Evolutionary conservation across 2,329 filamentous ascomycete genomes (phyloP), one percentile per base, ranked within the genome.

Genomic region (Calonectria hongkongensis): DNA sequence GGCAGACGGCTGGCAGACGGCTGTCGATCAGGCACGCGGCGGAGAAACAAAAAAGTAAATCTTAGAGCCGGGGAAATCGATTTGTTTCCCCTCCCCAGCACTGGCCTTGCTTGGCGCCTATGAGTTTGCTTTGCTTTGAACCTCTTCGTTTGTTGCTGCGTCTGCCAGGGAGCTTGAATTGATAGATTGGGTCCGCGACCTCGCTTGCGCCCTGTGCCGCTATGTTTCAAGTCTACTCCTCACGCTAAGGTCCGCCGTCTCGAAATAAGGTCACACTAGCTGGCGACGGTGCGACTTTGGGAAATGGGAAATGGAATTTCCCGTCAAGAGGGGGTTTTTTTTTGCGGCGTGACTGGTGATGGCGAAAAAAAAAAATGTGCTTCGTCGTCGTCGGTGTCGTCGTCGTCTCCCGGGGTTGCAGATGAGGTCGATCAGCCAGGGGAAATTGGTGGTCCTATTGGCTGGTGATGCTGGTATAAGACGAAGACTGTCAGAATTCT

Each of bases 221-320:
- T 63, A 63, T 63, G 58, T 63, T 63, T 63, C 58, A 47, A 63
- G 9, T 10, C 27, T 36, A 16, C 16, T 25, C 54, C 25, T 63
- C 58, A 16, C 58, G 41, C 16, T 27, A n/a, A 41, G 58, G 41
- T 30, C 58, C 27, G 39, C 25, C 9, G 18, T 63, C 25, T 47
- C 12, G n/a, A 28, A 58, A 16, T 13, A 39, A 47, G 21, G 36
- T 25, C 39, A 27, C 58, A 63, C 58, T n/a, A 43, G 27, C 28
- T 21, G 15, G 39, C 16, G 28, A 30, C 54, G 21, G 54, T 12
- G 33, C 33, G 33, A 41, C 33, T 39, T 39, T 30, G 13, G 15
- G 10, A 39, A 39, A 39, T 25, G n/a, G n/a, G 33, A 36, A 3
- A 36, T 36, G 33, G 10, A 10, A 36, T 36, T 36, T 4, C 5